Evolutionary conservation across 345 rosid species (phyloP).

Genomic region (sweet orange (Citrus sinensis)): DVS_A1.0 CM039163.1:15147501-15148000

Average conservation of each 20-base stretch:
- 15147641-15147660: slow-evolving; percentile 21
- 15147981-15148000: neutral
- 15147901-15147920: slow-evolving; percentile 18
- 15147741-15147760: slow-evolving; percentile 9
- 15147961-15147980: slow-evolving; percentile 6
- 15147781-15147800: neutral
- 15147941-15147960: slow-evolving; percentile 22
- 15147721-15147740: slow-evolving; percentile 19
- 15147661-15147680: slow-evolving; percentile 17
- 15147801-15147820: slow-evolving; percentile 33
- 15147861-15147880: neutral
- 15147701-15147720: slow-evolving; percentile 1
- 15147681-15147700: slow-evolving; percentile 10
- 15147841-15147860: neutral
- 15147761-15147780: neutral
- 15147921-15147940: slow-evolving; percentile 22
- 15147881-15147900: neutral
- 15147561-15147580: slow-evolving; percentile 26
- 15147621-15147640: slow-evolving; percentile 1
- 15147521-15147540: slow-evolving; percentile 43
- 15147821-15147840: neutral
- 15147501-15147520: slow-evolving; percentile 12
- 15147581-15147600: neutral
- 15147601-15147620: neutral
- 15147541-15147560: slow-evolving; percentile 59